phyloP scores from a whole-genome alignment of 805 yeast species.

The Wickerhamomyces silvicola region DNA sequence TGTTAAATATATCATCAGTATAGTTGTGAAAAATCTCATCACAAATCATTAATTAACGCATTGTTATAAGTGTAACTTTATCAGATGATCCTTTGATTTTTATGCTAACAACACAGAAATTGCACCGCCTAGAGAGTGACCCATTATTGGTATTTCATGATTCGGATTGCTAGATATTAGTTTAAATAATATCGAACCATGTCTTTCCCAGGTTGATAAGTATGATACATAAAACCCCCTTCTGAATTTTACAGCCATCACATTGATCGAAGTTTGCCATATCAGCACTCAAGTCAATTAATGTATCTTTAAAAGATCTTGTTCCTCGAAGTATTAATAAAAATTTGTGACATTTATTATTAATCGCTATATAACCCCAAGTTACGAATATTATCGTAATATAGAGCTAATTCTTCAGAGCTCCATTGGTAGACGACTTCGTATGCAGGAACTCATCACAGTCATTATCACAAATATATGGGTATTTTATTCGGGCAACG shows the following conservation, averaged over 20 bases:
- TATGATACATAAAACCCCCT: constrained; percentile 17
- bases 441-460: constrained; percentile 18
- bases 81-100: background rate
- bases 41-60: constrained; percentile 25
- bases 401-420: constrained; percentile 11
- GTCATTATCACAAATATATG: constrained; percentile 20
- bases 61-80: constrained; percentile 8
- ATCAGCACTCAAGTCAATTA: constrained; percentile 20
- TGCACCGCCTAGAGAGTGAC: constrained; percentile 25
- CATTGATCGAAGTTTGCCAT: constrained; percentile 13
- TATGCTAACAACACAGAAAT: constrained; percentile 13
- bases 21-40: constrained; percentile 12
- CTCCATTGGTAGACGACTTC: constrained; percentile 22
- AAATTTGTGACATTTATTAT: constrained; percentile 7
- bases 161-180: background rate
- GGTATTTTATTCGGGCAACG: constrained; percentile 13
- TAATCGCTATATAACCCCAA: constrained; percentile 19
- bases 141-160: constrained; percentile 15
- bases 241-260: constrained; percentile 17
- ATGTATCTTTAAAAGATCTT: constrained; percentile 20
- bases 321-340: constrained; percentile 19
- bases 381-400: constrained; percentile 11
- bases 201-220: constrained; percentile 11
- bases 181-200: background rate
- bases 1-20: constrained; percentile 7